Percentiles rank a stretch among this genome's conserved stretches.
Evolutionary conservation across 2,329 filamentous ascomycete genomes (phyloP).

Genomic region (Tolypocladium tropicale): DNA sequence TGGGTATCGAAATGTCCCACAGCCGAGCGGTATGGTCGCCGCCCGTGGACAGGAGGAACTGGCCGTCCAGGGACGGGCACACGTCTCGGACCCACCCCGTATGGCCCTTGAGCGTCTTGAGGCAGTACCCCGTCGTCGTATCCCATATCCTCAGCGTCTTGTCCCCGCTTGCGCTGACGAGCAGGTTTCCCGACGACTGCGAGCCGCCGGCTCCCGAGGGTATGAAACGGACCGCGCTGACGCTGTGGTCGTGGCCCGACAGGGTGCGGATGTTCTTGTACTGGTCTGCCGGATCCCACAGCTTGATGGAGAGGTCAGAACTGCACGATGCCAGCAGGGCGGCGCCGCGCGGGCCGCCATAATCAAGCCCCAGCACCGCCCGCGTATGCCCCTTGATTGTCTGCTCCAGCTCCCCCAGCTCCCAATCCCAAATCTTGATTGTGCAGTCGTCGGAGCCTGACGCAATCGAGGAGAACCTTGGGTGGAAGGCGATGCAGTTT

Average conservation of each 20-base stretch:
- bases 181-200: constrained; percentile 68
- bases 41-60: constrained; percentile 69
- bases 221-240: constrained; percentile 78
- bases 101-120: constrained; percentile 76
- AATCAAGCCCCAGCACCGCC: constrained; percentile 80
- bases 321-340: constrained; percentile 56
- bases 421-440: constrained; percentile 98
- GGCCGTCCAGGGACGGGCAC: constrained; percentile 70
- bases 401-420: constrained; percentile 78
- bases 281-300: constrained; percentile 87
- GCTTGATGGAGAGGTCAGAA: constrained; percentile 80
- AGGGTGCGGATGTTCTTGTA: constrained; percentile 91
- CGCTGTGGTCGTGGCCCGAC: constrained; percentile 85
- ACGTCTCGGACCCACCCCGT: constrained; percentile 83
- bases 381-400: constrained; percentile 91
- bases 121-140: constrained; percentile 79
- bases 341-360: constrained; percentile 71
- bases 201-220: constrained; percentile 70
- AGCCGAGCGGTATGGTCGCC: constrained; percentile 72
- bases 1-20: constrained; percentile 64
- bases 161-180: constrained; percentile 77
- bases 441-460: constrained; percentile 87
- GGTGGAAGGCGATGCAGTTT: constrained; percentile 86
- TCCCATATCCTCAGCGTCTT: constrained; percentile 83
- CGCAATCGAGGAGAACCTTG: constrained; percentile 80